phyloP scores from a whole-genome alignment of 768 basidiomycete species.

The Kwoniella sp. region DNA sequence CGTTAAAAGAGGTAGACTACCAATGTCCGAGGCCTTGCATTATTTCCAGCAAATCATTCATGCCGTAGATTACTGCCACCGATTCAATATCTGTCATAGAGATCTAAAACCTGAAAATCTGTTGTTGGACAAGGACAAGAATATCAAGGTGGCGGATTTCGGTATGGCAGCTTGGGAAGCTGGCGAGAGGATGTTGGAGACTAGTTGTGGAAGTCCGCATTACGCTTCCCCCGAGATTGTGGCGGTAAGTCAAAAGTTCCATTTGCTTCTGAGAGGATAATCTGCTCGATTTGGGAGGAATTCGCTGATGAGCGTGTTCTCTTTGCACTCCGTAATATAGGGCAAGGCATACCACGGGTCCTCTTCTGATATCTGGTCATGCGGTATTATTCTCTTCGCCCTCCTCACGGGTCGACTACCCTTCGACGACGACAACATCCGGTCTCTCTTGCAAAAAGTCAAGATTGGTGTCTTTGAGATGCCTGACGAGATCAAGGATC shows the following conservation, averaged over 20 bases:
- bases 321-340: constrained; percentile 43
- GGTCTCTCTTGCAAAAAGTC: constrained; percentile 77
- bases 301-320: constrained; percentile 12
- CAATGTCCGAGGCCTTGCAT: constrained; percentile 70
- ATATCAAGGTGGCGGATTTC: constrained; percentile 94
- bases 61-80: constrained; percentile 88
- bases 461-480: constrained; percentile 71
- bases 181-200: constrained; percentile 66
- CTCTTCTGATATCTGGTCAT: constrained; percentile 94
- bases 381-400: constrained; percentile 88
- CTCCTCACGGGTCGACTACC: constrained; percentile 85
- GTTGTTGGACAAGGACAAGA: constrained; percentile 75
- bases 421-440: constrained; percentile 85
- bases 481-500: constrained; percentile 68
- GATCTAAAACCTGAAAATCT: constrained; percentile 95
- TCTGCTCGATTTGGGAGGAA: no score
- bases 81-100: constrained; percentile 90
- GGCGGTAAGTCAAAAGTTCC: constrained; percentile 43
- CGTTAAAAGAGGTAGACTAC: constrained; percentile 73
- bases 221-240: constrained; percentile 93
- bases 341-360: constrained; percentile 82
- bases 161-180: constrained; percentile 95
- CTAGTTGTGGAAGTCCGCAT: constrained; percentile 91
- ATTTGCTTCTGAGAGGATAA: no score
- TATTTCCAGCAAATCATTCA: constrained; percentile 94